Conservation (phyloP, 2,329 filamentous ascomycete species). For the Pyrenochaeta sp. region DNA sequence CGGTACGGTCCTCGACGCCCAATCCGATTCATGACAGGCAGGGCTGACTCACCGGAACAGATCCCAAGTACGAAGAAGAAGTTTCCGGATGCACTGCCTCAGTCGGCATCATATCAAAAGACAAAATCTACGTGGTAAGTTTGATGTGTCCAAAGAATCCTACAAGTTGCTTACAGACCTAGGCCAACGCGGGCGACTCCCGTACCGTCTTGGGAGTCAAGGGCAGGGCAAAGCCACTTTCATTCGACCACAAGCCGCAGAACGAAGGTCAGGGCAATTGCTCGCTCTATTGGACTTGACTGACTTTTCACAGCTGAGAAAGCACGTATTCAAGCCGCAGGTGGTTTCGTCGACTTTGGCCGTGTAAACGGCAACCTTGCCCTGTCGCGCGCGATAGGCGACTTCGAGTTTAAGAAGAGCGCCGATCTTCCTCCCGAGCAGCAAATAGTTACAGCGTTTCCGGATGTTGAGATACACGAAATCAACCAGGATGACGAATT, state of each 20-base stretch:
- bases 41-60: conserved; percentile 60
- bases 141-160: neutral
- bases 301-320: conserved; percentile 77
- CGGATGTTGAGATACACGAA: conserved; percentile 91
- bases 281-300: conserved; percentile 2
- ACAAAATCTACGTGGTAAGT: conserved; percentile 96
- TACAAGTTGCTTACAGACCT: conserved; percentile 22
- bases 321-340: conserved; percentile 91
- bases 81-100: conserved; percentile 98
- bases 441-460: conserved; percentile 97
- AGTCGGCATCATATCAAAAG: conserved; percentile 84
- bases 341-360: conserved; percentile 97
- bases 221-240: conserved; percentile 94
- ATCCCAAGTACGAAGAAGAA: conserved; percentile 96
- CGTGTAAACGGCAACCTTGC: conserved; percentile 98
- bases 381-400: conserved; percentile 94
- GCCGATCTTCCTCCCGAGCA: conserved; percentile 96
- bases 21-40: conserved; percentile 10
- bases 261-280: conserved; percentile 76
- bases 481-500: conserved; percentile 95
- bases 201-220: conserved; percentile 95
- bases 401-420: conserved; percentile 99
- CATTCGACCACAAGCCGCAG: conserved; percentile 99
- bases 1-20: conserved; percentile 65
- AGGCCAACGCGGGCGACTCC: conserved; percentile 98